Evolutionary conservation across 1,139 yeast genomes (phyloP), one percentile per base, ranked within the genome.

Genomic region (Pichia sp.): DNA sequence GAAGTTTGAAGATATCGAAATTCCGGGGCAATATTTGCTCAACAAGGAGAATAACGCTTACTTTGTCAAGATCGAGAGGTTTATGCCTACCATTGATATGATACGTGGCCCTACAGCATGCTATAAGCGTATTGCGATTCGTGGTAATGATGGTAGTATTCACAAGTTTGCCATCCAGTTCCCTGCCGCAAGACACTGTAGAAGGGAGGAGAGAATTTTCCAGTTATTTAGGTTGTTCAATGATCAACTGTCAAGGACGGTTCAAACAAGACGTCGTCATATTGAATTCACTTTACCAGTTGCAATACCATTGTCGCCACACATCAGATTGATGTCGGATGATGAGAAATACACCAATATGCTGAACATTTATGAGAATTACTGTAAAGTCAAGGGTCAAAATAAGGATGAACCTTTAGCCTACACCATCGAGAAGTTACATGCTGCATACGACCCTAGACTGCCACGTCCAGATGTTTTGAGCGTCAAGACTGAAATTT

Each of bases 131-230:
- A 67, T 93, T 46, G 82, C 86, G 41, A 85, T 93, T 35, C 74
- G 96, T 37, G 98, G 97, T 9, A 85, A 85, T 51, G 96, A 91
- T 57, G 98, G 97, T 46, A 77, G 87, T 45, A 61, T 82, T 40
- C 96, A 91, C 59, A 77, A 91, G 30, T 93, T 91, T 67, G 94
- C 96, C 1, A 94, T 93, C 14, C 98, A 93, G 62, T 88, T 84
- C 60, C 98, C 99, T 5, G 95, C 98, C 14, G 96, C 96, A 10
- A 77, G 98, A 50, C 96, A 91, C 53, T 86, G 96, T 52, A 82
- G 98, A 54, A 77, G 98, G 40, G 99, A 93, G 58, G 99, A 93
- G 55, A 72, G 95, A 34, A 81, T 91, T 40, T 83, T 86, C 67
- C 98, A 91, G 58, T 62, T 93, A 48, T 88, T 86, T 69, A 72